These are phyloP conservation scores for Trichosporon sp. DNA, from an alignment of 1,284 basidiomycete genomes.

Conservation along the genomic window DNA sequence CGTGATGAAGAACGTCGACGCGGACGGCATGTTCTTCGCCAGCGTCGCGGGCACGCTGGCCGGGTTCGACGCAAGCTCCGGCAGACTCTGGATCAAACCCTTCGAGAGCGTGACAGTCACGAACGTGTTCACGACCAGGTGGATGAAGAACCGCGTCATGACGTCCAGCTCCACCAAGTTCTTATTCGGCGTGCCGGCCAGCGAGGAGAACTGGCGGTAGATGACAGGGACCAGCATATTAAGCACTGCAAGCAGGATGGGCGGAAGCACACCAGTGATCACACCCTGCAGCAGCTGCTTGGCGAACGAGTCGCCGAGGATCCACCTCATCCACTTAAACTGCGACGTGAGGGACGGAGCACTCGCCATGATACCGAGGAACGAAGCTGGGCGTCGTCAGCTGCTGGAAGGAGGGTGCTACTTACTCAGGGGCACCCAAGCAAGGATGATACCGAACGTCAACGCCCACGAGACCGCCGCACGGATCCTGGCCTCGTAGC, in stretches of 20 bases:
- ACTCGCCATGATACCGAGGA: constrained; percentile 55
- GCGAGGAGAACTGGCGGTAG: constrained; percentile 60
- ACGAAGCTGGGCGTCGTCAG: constrained; percentile 17
- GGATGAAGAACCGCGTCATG: constrained; percentile 70
- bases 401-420: background rate
- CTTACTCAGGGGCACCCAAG: constrained; percentile 52
- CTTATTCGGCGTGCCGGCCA: constrained; percentile 67
- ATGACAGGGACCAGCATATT: constrained; percentile 68
- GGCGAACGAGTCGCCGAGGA: constrained; percentile 49
- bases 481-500: constrained; percentile 69
- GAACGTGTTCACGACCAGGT: constrained; percentile 66
- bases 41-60: constrained; percentile 55
- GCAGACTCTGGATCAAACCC: constrained; percentile 50
- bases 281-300: constrained; percentile 57
- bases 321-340: constrained; percentile 62
- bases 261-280: constrained; percentile 62
- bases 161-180: constrained; percentile 68
- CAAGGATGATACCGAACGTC: constrained; percentile 60
- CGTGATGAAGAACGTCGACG: constrained; percentile 74
- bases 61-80: constrained; percentile 53
- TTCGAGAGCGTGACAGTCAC: constrained; percentile 66
- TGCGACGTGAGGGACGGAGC: constrained; percentile 50
- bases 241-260: constrained; percentile 62
- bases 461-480: constrained; percentile 52
- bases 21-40: constrained; percentile 61